Evolutionary conservation across 495 filamentous ascomycete genomes (phyloP).

Genomic region (Hypoxylon lienhwacheense): DNA sequence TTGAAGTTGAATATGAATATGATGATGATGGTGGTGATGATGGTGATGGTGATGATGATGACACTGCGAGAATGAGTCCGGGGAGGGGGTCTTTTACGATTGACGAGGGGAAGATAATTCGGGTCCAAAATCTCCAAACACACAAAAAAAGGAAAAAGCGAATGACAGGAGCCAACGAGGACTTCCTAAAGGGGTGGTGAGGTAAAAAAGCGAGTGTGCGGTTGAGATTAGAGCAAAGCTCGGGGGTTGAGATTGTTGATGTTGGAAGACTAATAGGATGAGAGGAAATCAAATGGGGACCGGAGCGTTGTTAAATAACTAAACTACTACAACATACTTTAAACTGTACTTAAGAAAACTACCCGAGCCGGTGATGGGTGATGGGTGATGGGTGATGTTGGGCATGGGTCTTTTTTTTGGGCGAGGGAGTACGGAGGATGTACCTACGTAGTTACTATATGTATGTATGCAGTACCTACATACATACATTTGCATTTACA

Average conservation of each 20-base stretch:
- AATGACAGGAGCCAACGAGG: conserved; percentile 68
- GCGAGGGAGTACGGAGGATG: conserved; percentile 10
- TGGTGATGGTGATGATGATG: too few relatives aligned
- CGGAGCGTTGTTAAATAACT: conserved; percentile 35
- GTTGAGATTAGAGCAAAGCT: conserved; percentile 46
- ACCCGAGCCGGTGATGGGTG: conserved; percentile 33
- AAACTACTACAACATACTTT: too few relatives aligned
- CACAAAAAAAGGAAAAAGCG: conserved; percentile 56
- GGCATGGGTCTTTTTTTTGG: conserved; percentile 6
- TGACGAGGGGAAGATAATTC: conserved; percentile 31
- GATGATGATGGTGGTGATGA: too few relatives aligned
- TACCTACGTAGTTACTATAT: not conserved
- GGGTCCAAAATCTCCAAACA: conserved; percentile 46
- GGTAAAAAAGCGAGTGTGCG: conserved; percentile 56
- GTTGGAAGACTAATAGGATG: conserved; percentile 38
- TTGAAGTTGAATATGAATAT: not conserved
- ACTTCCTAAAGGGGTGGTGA: conserved; percentile 54
- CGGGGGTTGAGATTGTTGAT: conserved; percentile 39
- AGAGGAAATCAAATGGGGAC: conserved; percentile 41
- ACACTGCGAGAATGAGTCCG: conserved; percentile 30
- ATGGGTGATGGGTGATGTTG: too few relatives aligned
- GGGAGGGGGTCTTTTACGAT: conserved; percentile 9
- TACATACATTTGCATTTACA: too few relatives aligned
- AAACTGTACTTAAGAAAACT: too few relatives aligned
- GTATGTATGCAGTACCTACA: not conserved